phyloP scores from a whole-genome alignment of 768 basidiomycete genomes.

The Pilatotrama ljubarskyi region DNA sequence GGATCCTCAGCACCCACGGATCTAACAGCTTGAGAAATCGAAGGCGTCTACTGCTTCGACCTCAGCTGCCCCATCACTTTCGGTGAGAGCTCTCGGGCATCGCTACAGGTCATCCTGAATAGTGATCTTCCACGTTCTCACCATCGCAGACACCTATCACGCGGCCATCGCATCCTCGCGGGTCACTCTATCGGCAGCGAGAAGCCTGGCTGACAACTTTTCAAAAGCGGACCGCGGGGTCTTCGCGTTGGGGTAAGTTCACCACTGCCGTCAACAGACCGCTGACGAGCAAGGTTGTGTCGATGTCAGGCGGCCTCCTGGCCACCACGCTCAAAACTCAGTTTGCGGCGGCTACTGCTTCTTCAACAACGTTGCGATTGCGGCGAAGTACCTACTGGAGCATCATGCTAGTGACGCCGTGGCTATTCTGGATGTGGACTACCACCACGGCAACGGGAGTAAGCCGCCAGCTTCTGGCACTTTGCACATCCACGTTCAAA shows the following conservation, averaged over 20 bases:
- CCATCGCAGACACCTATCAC: constrained; percentile 29
- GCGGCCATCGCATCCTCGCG: constrained; percentile 30
- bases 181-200: constrained; percentile 31
- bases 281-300: too few species aligned
- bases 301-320: constrained; percentile 31
- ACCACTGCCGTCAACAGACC: too few species aligned
- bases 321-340: constrained; percentile 33
- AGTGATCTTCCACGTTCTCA: not conserved
- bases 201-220: constrained; percentile 8
- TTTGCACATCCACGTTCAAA: not conserved
- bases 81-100: constrained; percentile 19
- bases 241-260: constrained; percentile 29
- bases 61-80: constrained; percentile 34
- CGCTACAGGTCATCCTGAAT: not conserved
- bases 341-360: constrained; percentile 39
- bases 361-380: constrained; percentile 35
- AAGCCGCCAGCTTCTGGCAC: not conserved
- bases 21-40: not conserved
- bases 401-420: not conserved
- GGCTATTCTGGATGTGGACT: constrained; percentile 40
- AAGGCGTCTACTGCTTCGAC: constrained; percentile 36
- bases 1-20: not conserved
- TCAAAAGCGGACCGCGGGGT: not conserved
- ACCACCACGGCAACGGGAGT: constrained; percentile 40
- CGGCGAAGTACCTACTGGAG: constrained; percentile 31